Percentiles rank a stretch among this genome's conserved stretches.
Conservation (phyloP, 192 early-diverging fungal species). For the Podochytrium sp. region DNA sequence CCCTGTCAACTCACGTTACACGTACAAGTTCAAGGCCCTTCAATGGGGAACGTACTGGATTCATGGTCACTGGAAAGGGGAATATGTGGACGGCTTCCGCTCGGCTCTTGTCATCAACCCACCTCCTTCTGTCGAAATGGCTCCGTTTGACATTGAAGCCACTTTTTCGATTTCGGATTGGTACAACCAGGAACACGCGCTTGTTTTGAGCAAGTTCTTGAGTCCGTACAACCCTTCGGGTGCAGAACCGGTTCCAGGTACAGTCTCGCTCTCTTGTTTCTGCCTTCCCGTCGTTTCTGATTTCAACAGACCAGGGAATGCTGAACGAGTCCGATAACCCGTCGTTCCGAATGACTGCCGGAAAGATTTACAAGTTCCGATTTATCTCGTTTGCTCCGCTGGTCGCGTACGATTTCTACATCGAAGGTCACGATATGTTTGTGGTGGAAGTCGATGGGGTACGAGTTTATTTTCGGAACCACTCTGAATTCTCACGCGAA, state of each 20-base stretch:
- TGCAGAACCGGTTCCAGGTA: conserved; percentile 64
- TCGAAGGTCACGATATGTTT: conserved; percentile 77
- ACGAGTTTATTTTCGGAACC: conserved; percentile 10
- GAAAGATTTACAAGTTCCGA: conserved; percentile 84
- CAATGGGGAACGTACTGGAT: conserved; percentile 89
- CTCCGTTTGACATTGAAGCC: conserved; percentile 49
- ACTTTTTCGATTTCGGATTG: conserved; percentile 56
- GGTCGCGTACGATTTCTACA: conserved; percentile 74
- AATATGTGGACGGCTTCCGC: conserved; percentile 84
- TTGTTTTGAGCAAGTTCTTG: conserved; percentile 60
- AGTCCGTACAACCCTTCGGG: conserved; percentile 67
- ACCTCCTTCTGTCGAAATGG: conserved; percentile 41
- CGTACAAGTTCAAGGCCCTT: conserved; percentile 66
- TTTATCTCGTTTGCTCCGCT: conserved; percentile 82
- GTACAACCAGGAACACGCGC: conserved; percentile 69
- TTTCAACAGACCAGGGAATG: conserved; percentile 55
- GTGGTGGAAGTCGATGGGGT: conserved; percentile 84
- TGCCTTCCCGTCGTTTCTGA: conserved; percentile 1
- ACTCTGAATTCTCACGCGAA: neutral
- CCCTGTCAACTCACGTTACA: conserved; percentile 65
- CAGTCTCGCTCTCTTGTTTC: neutral
- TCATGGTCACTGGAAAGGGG: conserved; percentile 63
- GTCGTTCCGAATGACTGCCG: conserved; percentile 63
- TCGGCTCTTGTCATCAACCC: conserved; percentile 73
- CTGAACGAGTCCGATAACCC: conserved; percentile 59